Conservation (phyloP, 768 basidiomycete species). For the Lactifluus hygrophoroides region DNA sequence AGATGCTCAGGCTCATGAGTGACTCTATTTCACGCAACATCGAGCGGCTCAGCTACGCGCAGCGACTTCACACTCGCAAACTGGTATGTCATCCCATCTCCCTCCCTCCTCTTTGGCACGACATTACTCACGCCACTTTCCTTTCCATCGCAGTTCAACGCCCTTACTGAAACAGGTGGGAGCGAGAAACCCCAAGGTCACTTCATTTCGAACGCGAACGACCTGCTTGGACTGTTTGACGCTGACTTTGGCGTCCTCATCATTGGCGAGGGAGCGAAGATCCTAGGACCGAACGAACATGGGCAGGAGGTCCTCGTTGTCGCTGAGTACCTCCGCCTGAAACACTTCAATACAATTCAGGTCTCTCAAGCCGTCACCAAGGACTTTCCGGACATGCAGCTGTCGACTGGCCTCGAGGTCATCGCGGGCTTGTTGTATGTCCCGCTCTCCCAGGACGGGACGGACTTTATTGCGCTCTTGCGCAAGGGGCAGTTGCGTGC, state of each 20-base stretch:
- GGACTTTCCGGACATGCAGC: slow-evolving; percentile 65
- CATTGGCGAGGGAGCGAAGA: slow-evolving; percentile 63
- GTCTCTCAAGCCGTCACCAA: slow-evolving; percentile 56
- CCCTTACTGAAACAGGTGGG: slow-evolving; percentile 54
- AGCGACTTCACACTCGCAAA: slow-evolving; percentile 66
- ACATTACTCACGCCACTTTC: neutral
- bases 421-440: slow-evolving; percentile 28
- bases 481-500: slow-evolving; percentile 56
- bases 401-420: slow-evolving; percentile 31
- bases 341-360: slow-evolving; percentile 62
- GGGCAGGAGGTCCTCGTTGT: slow-evolving; percentile 74
- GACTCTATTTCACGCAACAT: slow-evolving; percentile 76
- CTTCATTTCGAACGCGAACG: slow-evolving; percentile 73
- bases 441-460: neutral
- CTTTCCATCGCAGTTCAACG: slow-evolving; percentile 49
- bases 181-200: slow-evolving; percentile 59
- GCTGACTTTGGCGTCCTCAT: slow-evolving; percentile 68
- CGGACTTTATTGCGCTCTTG: neutral
- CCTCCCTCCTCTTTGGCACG: neutral
- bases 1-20: slow-evolving; percentile 71
- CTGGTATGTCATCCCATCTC: slow-evolving; percentile 38
- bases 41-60: slow-evolving; percentile 70
- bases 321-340: slow-evolving; percentile 69
- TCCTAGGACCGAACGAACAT: slow-evolving; percentile 58
- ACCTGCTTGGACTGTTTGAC: slow-evolving; percentile 69